phyloP scores from a whole-genome alignment of 2,329 filamentous ascomycete species.

The Claviceps monticola region DNA sequence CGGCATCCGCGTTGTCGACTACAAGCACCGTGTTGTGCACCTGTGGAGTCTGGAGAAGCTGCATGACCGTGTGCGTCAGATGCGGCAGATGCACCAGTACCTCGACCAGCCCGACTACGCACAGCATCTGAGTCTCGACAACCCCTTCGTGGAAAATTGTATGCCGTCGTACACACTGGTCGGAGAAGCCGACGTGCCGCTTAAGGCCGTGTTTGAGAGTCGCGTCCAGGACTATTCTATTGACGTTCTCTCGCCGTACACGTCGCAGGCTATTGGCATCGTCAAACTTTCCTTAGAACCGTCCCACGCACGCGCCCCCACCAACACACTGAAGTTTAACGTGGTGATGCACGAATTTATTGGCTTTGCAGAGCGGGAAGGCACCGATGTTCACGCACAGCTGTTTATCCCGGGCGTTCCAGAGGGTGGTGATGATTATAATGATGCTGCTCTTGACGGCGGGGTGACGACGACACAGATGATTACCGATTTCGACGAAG shows the following conservation, averaged over 20 bases:
- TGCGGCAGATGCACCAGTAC: constrained; percentile 96
- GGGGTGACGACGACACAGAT: constrained; percentile 92
- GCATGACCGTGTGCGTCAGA: constrained; percentile 70
- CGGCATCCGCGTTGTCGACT: constrained; percentile 81
- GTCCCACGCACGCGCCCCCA: constrained; percentile 81
- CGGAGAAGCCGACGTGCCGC: constrained; percentile 82
- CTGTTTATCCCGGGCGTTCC: constrained; percentile 89
- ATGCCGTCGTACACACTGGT: constrained; percentile 88
- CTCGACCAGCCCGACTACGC: constrained; percentile 90
- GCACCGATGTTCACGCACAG: constrained; percentile 88
- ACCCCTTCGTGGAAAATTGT: constrained; percentile 82
- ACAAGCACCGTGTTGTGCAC: constrained; percentile 71
- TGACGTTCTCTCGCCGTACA: constrained; percentile 86
- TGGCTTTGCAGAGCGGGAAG: constrained; percentile 90
- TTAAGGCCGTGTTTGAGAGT: constrained; percentile 86
- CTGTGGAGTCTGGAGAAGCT: constrained; percentile 94
- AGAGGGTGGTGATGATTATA: constrained; percentile 55
- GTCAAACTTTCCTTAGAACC: constrained; percentile 85
- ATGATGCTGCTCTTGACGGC: constrained; percentile 37
- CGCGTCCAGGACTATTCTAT: constrained; percentile 87
- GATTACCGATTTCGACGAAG: constrained; percentile 87
- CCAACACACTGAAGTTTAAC: constrained; percentile 91
- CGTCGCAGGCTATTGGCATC: constrained; percentile 78
- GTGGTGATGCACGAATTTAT: constrained; percentile 95
- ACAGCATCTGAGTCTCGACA: constrained; percentile 82